Percentiles rank a stretch among this genome's conserved stretches.
phyloP scores from a whole-genome alignment of 1,284 basidiomycete species.

The Malassezia nana region DNA sequence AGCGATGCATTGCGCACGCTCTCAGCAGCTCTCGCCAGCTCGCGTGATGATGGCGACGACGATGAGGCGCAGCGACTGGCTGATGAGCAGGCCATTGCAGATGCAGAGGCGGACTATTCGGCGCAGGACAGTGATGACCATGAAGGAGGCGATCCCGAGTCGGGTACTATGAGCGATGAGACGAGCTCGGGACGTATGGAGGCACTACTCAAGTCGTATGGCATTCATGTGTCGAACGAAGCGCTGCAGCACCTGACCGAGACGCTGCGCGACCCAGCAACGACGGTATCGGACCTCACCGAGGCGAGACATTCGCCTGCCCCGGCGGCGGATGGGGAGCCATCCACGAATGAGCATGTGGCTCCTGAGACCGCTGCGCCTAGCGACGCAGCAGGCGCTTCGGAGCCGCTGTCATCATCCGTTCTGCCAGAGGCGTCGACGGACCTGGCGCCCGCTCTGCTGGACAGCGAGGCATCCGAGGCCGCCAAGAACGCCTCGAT shows the following conservation, averaged over 20 bases:
- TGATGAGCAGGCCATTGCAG: conserved; percentile 34
- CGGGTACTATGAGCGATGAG: not conserved
- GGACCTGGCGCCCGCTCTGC: not conserved
- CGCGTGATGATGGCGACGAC: conserved; percentile 22
- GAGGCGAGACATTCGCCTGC: not conserved
- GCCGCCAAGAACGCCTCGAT: conserved; percentile 20
- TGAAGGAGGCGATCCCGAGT: not conserved
- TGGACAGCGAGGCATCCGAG: conserved; percentile 4
- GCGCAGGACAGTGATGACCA: conserved; percentile 8
- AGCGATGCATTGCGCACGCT: conserved; percentile 35
- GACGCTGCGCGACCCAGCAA: conserved; percentile 22
- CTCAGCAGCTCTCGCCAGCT: conserved; percentile 26
- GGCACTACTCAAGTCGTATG: conserved; percentile 16
- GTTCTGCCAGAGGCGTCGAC: no score
- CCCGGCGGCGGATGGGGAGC: not conserved
- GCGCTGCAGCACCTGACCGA: conserved; percentile 31
- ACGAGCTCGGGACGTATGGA: conserved; percentile 6
- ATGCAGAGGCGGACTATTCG: conserved; percentile 28
- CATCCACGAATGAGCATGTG: not conserved
- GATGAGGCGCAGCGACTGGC: conserved; percentile 17
- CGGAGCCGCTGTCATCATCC: no score
- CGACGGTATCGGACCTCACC: conserved; percentile 2
- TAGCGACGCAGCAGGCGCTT: no score
- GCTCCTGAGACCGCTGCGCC: not conserved
- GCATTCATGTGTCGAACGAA: conserved; percentile 27